Conservation (phyloP, 2,329 filamentous ascomycete species). For the Sclerotinia glacialis region DNA sequence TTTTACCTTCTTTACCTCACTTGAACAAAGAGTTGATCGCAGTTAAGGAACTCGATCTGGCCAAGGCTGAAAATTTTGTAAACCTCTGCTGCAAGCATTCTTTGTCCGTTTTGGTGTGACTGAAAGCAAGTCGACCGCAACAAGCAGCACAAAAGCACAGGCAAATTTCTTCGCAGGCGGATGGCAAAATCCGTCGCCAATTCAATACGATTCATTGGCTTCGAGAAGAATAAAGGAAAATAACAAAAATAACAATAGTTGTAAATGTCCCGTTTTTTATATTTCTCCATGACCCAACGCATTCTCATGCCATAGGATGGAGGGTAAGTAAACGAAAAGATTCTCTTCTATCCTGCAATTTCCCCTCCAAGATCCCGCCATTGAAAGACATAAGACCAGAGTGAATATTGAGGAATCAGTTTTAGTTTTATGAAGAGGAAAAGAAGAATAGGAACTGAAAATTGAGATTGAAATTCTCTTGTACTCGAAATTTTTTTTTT, state of each 20-base stretch:
- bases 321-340: constrained; percentile 56
- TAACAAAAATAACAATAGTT: not conserved
- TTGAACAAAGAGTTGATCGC: not conserved
- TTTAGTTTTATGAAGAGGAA: constrained; percentile 46
- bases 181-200: not conserved
- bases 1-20: not conserved
- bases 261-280: constrained; percentile 34
- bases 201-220: not conserved
- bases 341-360: constrained; percentile 62
- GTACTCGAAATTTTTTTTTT: constrained; percentile 8
- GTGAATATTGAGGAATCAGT: constrained; percentile 60
- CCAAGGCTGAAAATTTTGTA: not conserved
- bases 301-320: constrained; percentile 45
- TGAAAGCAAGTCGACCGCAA: constrained; percentile 7
- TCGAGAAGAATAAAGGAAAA: not conserved
- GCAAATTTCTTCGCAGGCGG: not conserved
- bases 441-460: constrained; percentile 18
- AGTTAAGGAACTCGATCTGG: not conserved
- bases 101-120: constrained; percentile 4
- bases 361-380: constrained; percentile 63
- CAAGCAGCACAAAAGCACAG: not conserved
- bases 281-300: constrained; percentile 39
- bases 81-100: constrained; percentile 1
- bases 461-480: not conserved
- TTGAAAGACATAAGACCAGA: constrained; percentile 57